phyloP scores from a whole-genome alignment of 106 monocot genomes.

The Agapanthus africanus region DNA sequence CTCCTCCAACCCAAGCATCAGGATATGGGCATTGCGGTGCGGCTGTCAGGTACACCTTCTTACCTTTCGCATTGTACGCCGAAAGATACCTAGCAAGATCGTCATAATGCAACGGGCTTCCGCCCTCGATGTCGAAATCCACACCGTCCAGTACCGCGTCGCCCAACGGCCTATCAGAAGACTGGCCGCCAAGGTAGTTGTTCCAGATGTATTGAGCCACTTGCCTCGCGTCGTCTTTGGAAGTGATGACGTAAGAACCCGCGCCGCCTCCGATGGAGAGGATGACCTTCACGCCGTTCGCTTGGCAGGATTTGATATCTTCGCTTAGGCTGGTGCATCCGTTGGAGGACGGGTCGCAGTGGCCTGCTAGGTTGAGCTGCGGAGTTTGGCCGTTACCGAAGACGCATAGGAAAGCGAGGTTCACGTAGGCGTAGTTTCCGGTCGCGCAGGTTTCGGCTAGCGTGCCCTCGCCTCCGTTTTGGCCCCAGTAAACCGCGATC shows the following conservation, averaged over 20 bases:
- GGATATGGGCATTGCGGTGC: conserved; percentile 17
- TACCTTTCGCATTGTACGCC: conserved; percentile 1
- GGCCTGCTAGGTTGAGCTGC: conserved; percentile 9
- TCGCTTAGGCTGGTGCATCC: conserved; percentile 14
- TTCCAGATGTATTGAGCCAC: conserved; percentile 15
- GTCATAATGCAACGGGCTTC: conserved; percentile 9
- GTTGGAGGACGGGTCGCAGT: conserved; percentile 3
- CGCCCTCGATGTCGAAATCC: conserved; percentile 10
- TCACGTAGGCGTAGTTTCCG: conserved; percentile 27
- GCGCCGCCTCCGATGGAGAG: conserved; percentile 21
- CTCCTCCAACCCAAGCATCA: conserved; percentile 8
- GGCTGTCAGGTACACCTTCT: conserved; percentile 12
- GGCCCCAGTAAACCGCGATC: conserved; percentile 18
- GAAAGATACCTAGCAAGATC: conserved; percentile 11
- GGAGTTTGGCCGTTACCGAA: conserved; percentile 6
- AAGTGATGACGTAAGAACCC: conserved; percentile 13
- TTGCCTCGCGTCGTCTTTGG: conserved; percentile 15
- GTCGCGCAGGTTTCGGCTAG: conserved; percentile 29
- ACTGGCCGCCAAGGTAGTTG: conserved; percentile 18
- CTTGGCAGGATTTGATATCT: conserved; percentile 14
- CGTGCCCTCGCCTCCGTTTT: conserved; percentile 35
- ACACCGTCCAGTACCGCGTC: conserved; percentile 25
- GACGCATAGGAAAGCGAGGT: conserved; percentile 11
- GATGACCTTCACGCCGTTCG: conserved; percentile 15
- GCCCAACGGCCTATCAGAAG: conserved; percentile 19